phyloP scores from a whole-genome alignment of 768 basidiomycete species.

The Auricularia sp. region DNA sequence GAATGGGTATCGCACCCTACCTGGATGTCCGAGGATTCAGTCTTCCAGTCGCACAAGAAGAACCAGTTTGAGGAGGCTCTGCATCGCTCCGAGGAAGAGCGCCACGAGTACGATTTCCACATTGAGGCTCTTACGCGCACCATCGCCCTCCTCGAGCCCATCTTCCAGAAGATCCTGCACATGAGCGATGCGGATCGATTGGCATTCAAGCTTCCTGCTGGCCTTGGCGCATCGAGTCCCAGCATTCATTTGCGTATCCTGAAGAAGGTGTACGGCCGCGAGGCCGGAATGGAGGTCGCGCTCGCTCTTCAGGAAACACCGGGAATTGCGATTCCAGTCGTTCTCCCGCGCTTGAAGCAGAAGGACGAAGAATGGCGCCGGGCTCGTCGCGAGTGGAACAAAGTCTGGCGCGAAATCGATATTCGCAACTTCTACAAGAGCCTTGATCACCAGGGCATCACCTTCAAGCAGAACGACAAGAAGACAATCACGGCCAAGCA shows the following conservation, averaged over 20 bases:
- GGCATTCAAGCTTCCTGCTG: slow-evolving; percentile 79
- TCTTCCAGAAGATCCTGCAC: slow-evolving; percentile 75
- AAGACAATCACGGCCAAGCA: slow-evolving; percentile 65
- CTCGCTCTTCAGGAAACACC: slow-evolving; percentile 91
- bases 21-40: slow-evolving; percentile 89
- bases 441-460: slow-evolving; percentile 86
- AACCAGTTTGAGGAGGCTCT: slow-evolving; percentile 95
- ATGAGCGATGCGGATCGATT: slow-evolving; percentile 70
- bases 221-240: slow-evolving; percentile 72
- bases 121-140: slow-evolving; percentile 92
- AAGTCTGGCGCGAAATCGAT: slow-evolving; percentile 96
- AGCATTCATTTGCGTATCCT: slow-evolving; percentile 87
- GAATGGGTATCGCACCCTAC: slow-evolving; percentile 98
- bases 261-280: slow-evolving; percentile 94
- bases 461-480: slow-evolving; percentile 87
- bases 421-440: slow-evolving; percentile 89
- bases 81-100: slow-evolving; percentile 93
- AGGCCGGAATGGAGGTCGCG: slow-evolving; percentile 71
- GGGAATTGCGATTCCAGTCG: slow-evolving; percentile 77
- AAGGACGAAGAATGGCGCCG: slow-evolving; percentile 99
- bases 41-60: slow-evolving; percentile 84
- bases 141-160: slow-evolving; percentile 82
- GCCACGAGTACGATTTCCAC: slow-evolving; percentile 98
- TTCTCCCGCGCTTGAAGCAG: slow-evolving; percentile 79
- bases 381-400: slow-evolving; percentile 96